Base-by-base conservation (phyloP, 768 basidiomycete genomes). In the Mycena polygramma region DNA sequence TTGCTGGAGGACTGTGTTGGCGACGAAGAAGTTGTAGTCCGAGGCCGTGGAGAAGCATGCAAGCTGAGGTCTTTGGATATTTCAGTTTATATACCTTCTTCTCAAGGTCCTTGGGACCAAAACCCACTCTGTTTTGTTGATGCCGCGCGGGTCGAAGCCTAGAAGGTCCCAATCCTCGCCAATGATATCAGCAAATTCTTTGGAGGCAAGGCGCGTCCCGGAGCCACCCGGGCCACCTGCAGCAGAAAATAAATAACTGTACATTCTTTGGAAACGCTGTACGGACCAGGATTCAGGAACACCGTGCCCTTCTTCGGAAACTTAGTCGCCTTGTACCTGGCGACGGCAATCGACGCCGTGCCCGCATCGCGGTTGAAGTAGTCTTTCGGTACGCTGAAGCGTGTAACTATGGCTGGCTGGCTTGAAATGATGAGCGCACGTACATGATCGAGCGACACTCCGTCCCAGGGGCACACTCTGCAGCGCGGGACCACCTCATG, bases 111-210 rank as follows among this genome's bases (percentile, higher is more conserved):
- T 41, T 7, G 8, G 15, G 8, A 41, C 14, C 13, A 39, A n/a
- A 30, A 45, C 69, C 39, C 14, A 74, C 77, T 58, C 70, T 1
- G 77, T 77, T 10, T 66, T 30, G 41, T 75, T 75, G 57, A 77
- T 74, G 3, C 74, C 78, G 53, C 79, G 70, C 24, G 77, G 78
- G 62, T 80, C 79, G 45, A 79, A 80, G 5, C 78, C 78, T 10
- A 80, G 59, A 8, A 80, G 43, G 59, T 80, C 78, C 71, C 74
- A 79, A 17, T 77, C 74, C 17, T 75, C 67, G 7, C 79, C 79
- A 41, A 80, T 63, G 30, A 77, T n/a, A 19, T 73, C 67, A 24
- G 73, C 72, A 8, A 78, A 24, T 1, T 13, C 5, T 17, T n/a
- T 15, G 0, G 41, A 45, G 9, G 76, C 63, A 17, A 77, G 48